phyloP scores from a whole-genome alignment of 768 basidiomycete species.

The Panellus pusillus region DNA sequence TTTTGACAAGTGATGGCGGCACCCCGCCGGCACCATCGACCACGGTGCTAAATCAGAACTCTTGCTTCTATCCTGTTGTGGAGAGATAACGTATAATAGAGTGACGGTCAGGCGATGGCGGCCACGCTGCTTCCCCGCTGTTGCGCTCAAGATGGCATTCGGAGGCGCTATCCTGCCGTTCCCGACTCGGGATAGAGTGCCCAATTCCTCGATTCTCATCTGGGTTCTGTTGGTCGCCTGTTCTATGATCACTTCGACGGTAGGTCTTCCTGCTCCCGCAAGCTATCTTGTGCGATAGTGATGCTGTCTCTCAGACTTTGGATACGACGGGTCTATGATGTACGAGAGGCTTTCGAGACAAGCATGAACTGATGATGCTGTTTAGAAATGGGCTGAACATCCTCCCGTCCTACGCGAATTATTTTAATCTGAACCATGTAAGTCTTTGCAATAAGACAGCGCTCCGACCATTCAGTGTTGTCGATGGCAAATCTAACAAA shows the following conservation, averaged over 20 bases:
- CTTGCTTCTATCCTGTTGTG: not conserved
- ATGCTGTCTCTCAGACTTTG: slow-evolving; percentile 12
- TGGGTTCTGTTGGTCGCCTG: slow-evolving; percentile 14
- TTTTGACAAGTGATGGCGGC: no score
- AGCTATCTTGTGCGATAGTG: not conserved
- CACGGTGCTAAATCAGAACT: no score
- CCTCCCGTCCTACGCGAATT: slow-evolving; percentile 20
- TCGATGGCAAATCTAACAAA: no score
- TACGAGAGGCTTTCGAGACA: not conserved
- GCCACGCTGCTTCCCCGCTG: not conserved
- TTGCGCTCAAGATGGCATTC: slow-evolving; percentile 6
- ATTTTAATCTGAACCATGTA: slow-evolving; percentile 15
- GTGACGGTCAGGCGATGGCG: slow-evolving; percentile 3
- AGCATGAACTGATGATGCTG: not conserved
- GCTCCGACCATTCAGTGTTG: no score
- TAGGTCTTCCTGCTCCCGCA: not conserved
- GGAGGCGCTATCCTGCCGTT: slow-evolving; percentile 16
- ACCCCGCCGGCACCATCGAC: no score
- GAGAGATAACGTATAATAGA: slow-evolving; percentile 2
- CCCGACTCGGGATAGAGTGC: slow-evolving; percentile 9
- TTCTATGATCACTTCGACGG: slow-evolving; percentile 17
- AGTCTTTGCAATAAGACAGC: no score
- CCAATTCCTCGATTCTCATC: slow-evolving; percentile 13
- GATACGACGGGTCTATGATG: slow-evolving; percentile 21
- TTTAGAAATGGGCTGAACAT: slow-evolving; percentile 24